These are phyloP conservation scores for Gentiana macrophylla DNA, from an alignment of 257 asterid species.

Conservation along the genomic window DNA sequence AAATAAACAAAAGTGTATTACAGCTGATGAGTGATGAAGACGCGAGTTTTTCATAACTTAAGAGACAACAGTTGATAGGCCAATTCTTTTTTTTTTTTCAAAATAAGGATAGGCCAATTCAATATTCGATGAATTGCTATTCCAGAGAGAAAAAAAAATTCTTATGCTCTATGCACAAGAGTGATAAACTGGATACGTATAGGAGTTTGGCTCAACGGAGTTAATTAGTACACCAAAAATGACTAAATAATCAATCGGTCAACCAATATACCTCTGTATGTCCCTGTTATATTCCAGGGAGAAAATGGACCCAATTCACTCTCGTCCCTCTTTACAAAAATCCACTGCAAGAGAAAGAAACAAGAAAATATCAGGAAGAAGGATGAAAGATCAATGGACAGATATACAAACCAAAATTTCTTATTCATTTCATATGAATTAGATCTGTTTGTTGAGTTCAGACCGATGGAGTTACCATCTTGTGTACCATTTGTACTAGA, in stretches of 20 bases:
- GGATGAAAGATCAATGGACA: not conserved
- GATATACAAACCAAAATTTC: not conserved
- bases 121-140: too few species aligned
- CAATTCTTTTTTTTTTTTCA: too few species aligned
- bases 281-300: constrained; percentile 93
- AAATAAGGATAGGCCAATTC: too few species aligned
- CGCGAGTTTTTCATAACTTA: too few species aligned
- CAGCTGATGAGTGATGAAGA: too few species aligned
- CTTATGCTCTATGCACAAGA: too few species aligned
- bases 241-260: constrained; percentile 8
- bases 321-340: constrained; percentile 65
- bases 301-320: constrained; percentile 77
- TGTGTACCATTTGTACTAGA: not conserved
- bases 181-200: too few species aligned
- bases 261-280: constrained; percentile 72
- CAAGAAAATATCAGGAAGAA: constrained; percentile 7
- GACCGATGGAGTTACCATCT: not conserved
- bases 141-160: too few species aligned
- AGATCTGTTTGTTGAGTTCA: not conserved
- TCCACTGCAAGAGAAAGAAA: constrained; percentile 62
- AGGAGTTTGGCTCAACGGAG: too few species aligned
- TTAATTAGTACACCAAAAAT: too few species aligned
- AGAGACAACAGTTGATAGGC: too few species aligned
- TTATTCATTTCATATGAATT: not conserved
- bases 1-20: too few species aligned